Evolutionary conservation across 2,329 filamentous ascomycete genomes (phyloP), one percentile per base, ranked within the genome.

Genomic region (Alternaria hordeiaustralica): DNA sequence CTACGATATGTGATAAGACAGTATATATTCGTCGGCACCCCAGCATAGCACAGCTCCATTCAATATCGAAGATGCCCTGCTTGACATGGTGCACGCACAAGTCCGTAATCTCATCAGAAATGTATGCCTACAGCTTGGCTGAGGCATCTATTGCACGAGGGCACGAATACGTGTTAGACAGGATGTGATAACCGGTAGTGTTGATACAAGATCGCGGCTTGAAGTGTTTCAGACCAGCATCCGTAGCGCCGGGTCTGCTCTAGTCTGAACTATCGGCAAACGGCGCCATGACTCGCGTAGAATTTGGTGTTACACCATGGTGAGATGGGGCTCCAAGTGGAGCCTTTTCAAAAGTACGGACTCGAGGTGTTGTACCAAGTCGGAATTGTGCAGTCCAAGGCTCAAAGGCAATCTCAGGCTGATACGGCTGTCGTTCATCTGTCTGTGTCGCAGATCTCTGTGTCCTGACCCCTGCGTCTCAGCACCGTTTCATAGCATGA

Each of bases 401-500:
- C 47, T 50, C 25, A 25, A 20, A n/a, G 20, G 54, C 44, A 53
- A 55, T 56, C 28, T 55, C 47, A 54, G 33, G 25, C 51, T 63
- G 49, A 54, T 36, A 59, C 66, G 55, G 67, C 68, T 69, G 64
- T 66, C 60, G 58, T 64, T 64, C 59, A 51, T 45, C 55, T 60
- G 50, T 66, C 64, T 59, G 36, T 47, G 72, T 75, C 67, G 67
- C 71, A 73, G 69, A 55, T 33, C 60, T 57, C 55, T 61, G 58
- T 65, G 67, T 58, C 67, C 59, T 58, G 61, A 61, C 62, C 66
- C 65, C 67, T 71, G 56, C 73, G 77, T 78, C 69, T 76, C 76
- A 79, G 66, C 30, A 67, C 51, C 51, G 76, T 78, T 78, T 78
- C 76, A 77, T 54, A 61, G 54, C 57, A 53, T 33, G 63, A 63